These are phyloP conservation scores for Kernera saxatilis DNA, from an alignment of 345 rosid genomes.

Conservation along the genomic window DNA sequence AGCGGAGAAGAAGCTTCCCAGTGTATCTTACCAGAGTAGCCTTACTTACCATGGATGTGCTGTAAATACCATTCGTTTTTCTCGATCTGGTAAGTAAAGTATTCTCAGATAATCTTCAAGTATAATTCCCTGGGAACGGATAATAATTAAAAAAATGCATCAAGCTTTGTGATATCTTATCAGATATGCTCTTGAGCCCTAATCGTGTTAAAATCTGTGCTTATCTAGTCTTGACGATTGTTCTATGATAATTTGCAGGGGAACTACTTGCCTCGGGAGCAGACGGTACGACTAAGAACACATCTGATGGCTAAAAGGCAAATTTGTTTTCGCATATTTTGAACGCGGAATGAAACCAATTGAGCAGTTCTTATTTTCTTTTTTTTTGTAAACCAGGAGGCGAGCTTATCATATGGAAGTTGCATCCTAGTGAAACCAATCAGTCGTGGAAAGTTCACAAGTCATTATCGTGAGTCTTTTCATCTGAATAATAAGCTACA, in stretches of 20 bases:
- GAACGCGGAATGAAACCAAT: neutral
- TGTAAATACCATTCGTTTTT: slow-evolving; percentile 75
- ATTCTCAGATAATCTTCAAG: neutral
- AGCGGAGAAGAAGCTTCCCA: slow-evolving; percentile 59
- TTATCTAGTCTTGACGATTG: neutral
- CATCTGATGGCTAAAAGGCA: neutral
- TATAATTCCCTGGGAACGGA: neutral
- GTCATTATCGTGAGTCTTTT: slow-evolving; percentile 58
- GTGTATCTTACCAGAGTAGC: slow-evolving; percentile 66
- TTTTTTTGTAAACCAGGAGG: slow-evolving; percentile 53
- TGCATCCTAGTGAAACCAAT: slow-evolving; percentile 61
- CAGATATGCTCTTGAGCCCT: neutral
- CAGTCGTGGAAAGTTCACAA: slow-evolving; percentile 86
- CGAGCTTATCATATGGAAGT: slow-evolving; percentile 85
- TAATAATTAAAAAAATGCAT: neutral
- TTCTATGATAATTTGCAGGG: slow-evolving; percentile 41
- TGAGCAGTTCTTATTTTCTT: neutral
- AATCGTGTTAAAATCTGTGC: neutral
- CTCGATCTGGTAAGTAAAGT: slow-evolving; percentile 57
- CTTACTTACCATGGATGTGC: slow-evolving; percentile 78
- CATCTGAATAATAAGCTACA: neutral
- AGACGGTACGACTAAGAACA: slow-evolving; percentile 54
- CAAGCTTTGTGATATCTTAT: neutral
- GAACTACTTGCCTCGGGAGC: slow-evolving; percentile 96
- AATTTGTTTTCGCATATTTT: neutral